Percentiles rank a stretch among this genome's conserved stretches.
phyloP scores from a whole-genome alignment of 2,329 filamentous ascomycete genomes.

The Alternaria sp. region DNA sequence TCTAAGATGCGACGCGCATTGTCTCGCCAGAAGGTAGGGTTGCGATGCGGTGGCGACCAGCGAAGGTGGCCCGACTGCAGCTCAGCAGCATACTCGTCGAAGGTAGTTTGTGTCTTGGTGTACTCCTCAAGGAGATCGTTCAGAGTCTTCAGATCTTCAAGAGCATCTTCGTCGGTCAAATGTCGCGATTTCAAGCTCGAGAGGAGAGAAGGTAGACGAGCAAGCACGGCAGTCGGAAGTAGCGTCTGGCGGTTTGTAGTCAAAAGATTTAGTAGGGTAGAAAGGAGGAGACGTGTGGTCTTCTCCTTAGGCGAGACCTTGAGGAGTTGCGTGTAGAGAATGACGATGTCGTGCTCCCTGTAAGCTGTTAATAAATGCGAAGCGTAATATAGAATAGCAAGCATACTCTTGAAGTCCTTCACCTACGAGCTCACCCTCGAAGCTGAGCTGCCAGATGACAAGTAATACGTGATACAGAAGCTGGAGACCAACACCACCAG shows the following conservation, averaged over 20 bases:
- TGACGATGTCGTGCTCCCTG: slow-evolving; percentile 90
- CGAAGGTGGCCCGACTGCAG: slow-evolving; percentile 85
- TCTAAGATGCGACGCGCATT: slow-evolving; percentile 89
- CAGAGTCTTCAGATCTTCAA: slow-evolving; percentile 59
- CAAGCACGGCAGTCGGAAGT: slow-evolving; percentile 85
- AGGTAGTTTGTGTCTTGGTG: slow-evolving; percentile 72
- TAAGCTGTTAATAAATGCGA: slow-evolving; percentile 23
- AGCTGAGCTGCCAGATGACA: slow-evolving; percentile 95
- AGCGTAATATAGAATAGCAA: background rate
- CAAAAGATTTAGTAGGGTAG: slow-evolving; percentile 88
- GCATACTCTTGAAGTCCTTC: slow-evolving; percentile 85
- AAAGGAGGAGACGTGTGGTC: slow-evolving; percentile 88
- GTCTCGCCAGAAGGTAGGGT: slow-evolving; percentile 87
- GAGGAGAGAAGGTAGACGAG: slow-evolving; percentile 74
- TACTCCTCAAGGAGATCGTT: slow-evolving; percentile 82
- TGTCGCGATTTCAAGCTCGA: slow-evolving; percentile 64
- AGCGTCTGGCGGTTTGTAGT: slow-evolving; percentile 72
- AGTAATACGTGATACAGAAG: slow-evolving; percentile 92
- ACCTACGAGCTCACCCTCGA: slow-evolving; percentile 76
- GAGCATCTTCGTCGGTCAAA: slow-evolving; percentile 61
- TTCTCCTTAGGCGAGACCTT: slow-evolving; percentile 97
- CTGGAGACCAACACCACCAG: slow-evolving; percentile 86
- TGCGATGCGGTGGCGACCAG: slow-evolving; percentile 92
- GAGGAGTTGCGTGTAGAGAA: slow-evolving; percentile 90
- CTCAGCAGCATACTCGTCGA: slow-evolving; percentile 78